A percentile compares a stretch with the other conserved stretches of the same genome.
These are phyloP conservation scores for Asterophora parasitica DNA, from an alignment of 768 basidiomycete species.

Conservation along the genomic window DNA sequence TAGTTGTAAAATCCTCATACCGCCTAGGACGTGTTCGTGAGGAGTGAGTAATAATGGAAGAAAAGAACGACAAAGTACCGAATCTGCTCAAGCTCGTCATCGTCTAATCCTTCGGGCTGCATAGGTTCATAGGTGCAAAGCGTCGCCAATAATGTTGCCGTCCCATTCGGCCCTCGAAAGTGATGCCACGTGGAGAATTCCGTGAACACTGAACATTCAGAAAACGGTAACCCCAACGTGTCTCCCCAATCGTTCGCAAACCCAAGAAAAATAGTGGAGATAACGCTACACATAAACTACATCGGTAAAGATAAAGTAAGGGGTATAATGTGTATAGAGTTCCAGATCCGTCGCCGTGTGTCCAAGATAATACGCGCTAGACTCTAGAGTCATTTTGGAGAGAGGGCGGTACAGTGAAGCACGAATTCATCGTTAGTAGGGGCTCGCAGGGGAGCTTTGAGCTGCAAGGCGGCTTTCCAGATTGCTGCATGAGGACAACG, in stretches of 20 bases:
- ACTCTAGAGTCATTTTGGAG: not conserved
- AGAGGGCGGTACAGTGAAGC: not conserved
- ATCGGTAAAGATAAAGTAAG: not conserved
- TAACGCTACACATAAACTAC: slow-evolving; percentile 3
- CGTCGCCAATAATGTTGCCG: not conserved
- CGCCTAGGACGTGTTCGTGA: slow-evolving; percentile 46
- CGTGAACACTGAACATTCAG: no score
- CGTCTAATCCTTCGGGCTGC: slow-evolving; percentile 49
- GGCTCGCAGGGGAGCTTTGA: slow-evolving; percentile 26
- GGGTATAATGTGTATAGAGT: slow-evolving; percentile 14
- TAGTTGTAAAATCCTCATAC: slow-evolving; percentile 94
- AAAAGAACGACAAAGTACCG: slow-evolving; percentile 34
- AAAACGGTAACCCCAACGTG: no score
- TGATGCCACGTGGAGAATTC: no score
- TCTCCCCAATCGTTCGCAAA: no score
- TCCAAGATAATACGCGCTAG: slow-evolving; percentile 15
- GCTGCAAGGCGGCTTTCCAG: slow-evolving; percentile 56
- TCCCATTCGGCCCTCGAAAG: not conserved
- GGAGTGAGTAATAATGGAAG: not conserved
- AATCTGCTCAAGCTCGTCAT: slow-evolving; percentile 64
- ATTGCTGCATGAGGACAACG: slow-evolving; percentile 38
- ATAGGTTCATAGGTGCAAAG: slow-evolving; percentile 24
- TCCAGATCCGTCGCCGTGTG: slow-evolving; percentile 15
- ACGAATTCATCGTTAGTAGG: slow-evolving; percentile 9
- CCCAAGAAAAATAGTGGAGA: not conserved